Conservation (phyloP, 2,329 filamentous ascomycete genomes). For the Cercospora beticola region DNA sequence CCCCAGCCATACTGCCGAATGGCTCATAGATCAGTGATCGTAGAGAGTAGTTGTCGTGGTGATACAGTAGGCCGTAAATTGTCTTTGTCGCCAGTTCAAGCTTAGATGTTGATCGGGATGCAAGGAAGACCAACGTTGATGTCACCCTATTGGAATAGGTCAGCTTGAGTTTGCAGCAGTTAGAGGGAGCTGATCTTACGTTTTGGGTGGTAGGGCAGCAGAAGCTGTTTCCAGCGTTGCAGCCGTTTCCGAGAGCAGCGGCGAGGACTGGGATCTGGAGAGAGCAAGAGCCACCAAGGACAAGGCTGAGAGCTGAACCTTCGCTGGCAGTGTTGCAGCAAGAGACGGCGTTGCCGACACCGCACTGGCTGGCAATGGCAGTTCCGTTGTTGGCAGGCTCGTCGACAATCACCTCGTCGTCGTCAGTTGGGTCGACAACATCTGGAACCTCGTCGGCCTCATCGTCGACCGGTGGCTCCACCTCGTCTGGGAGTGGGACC, state of each 20-base stretch:
- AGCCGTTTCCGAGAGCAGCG: constrained; percentile 7
- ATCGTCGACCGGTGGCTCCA: background rate
- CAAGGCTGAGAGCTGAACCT: constrained; percentile 5
- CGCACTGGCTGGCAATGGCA: background rate
- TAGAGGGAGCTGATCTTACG: background rate
- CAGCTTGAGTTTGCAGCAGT: background rate
- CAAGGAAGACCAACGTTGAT: constrained; percentile 11
- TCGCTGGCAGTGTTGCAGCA: constrained; percentile 19
- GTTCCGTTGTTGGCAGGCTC: background rate
- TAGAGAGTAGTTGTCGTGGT: background rate
- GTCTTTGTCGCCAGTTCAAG: background rate
- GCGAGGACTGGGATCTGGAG: constrained; percentile 5
- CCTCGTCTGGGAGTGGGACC: background rate
- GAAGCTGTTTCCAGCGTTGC: constrained; percentile 20
- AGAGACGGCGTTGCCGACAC: constrained; percentile 12
- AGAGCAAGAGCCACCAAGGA: constrained; percentile 20
- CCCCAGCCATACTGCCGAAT: background rate
- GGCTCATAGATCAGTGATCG: background rate
- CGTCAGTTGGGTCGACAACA: background rate
- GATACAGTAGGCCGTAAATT: background rate
- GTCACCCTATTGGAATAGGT: background rate
- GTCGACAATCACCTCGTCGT: constrained; percentile 2
- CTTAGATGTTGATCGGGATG: constrained; percentile 10
- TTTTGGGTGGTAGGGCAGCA: constrained; percentile 25
- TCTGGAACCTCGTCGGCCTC: background rate